Percentiles rank a stretch among this genome's conserved stretches.
These are phyloP conservation scores for Penicillium herquei DNA, from an alignment of 495 filamentous ascomycete genomes.

Conservation along the genomic window DNA sequence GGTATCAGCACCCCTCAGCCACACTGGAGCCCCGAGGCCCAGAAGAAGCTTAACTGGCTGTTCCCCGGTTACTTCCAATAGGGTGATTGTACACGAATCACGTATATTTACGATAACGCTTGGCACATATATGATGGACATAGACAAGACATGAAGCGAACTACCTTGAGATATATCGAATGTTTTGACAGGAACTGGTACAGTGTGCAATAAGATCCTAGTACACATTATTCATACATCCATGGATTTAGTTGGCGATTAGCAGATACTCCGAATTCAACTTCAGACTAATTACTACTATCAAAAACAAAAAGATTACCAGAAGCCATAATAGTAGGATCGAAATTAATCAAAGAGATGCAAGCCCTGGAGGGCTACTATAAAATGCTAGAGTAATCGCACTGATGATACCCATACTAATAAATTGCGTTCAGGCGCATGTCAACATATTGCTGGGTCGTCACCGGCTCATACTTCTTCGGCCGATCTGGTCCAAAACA, in stretches of 20 bases:
- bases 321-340: too few relatives aligned
- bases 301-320: too few relatives aligned
- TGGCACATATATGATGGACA: background rate
- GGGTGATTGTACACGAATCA: background rate
- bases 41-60: constrained; percentile 71
- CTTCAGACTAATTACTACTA: too few relatives aligned
- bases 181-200: too few relatives aligned
- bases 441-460: constrained; percentile 49
- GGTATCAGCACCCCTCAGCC: constrained; percentile 63
- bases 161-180: background rate
- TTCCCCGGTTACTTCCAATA: constrained; percentile 57
- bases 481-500: constrained; percentile 37
- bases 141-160: background rate
- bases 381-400: too few relatives aligned
- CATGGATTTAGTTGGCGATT: too few relatives aligned
- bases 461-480: constrained; percentile 53
- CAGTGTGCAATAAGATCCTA: too few relatives aligned
- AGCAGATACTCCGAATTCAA: too few relatives aligned
- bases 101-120: background rate
- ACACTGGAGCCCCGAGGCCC: constrained; percentile 59
- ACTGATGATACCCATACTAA: too few relatives aligned
- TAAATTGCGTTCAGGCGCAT: constrained; percentile 23
- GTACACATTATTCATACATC: too few relatives aligned
- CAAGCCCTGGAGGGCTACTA: too few relatives aligned
- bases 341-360: too few relatives aligned